Conservation (phyloP, 176 grass and related monocot species). For the Hordeum marinum region DNA sequence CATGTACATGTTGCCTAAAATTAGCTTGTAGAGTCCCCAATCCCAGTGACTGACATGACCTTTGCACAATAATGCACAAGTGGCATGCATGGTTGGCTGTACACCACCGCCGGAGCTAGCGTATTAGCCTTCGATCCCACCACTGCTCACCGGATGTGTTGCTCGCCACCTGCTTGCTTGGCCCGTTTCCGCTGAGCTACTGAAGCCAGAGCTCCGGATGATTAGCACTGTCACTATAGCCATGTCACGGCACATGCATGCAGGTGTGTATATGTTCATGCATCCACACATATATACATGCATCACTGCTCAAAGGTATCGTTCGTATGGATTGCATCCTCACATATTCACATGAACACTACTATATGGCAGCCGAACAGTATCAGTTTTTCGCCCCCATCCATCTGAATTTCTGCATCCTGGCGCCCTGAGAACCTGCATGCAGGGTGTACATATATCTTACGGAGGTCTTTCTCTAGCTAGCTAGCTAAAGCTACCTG, state of each 20-base stretch:
- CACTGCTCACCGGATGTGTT: conserved; percentile 35
- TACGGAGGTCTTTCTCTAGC: neutral
- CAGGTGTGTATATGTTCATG: neutral
- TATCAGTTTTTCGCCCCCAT: neutral
- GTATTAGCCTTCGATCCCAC: neutral
- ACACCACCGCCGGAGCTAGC: conserved; percentile 20
- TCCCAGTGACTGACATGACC: conserved; percentile 21
- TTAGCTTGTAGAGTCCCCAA: neutral
- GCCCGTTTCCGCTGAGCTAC: conserved; percentile 23
- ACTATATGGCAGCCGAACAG: neutral
- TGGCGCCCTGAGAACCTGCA: neutral
- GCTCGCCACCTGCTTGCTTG: conserved; percentile 3
- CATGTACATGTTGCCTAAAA: conserved; percentile 32
- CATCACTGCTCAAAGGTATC: neutral
- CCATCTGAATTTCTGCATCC: neutral
- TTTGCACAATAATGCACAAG: conserved; percentile 21
- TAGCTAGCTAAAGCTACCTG: neutral
- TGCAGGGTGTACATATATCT: neutral
- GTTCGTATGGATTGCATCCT: neutral
- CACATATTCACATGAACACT: neutral
- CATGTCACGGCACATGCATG: neutral
- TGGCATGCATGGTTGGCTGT: conserved; percentile 18
- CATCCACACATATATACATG: neutral
- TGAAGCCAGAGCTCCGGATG: neutral
- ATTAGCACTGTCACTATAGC: neutral